Evolutionary conservation across 2,329 filamentous ascomycete species (phyloP), one percentile per base, ranked within the genome.

Genomic region (Colletotrichum tabaci): DNA sequence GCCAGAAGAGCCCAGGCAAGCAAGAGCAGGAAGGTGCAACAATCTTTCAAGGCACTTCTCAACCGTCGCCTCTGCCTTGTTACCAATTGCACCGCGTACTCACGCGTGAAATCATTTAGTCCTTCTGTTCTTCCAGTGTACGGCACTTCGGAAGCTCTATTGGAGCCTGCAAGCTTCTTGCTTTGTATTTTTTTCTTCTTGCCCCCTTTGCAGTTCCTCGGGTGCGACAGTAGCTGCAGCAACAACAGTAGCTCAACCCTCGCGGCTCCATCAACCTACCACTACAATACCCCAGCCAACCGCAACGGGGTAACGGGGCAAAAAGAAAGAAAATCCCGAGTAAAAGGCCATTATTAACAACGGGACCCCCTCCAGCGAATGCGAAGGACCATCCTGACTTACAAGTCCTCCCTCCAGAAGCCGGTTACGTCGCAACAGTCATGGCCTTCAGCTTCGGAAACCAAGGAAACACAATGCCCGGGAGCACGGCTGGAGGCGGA

Each of bases 391-490:
- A 61, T 66, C 63, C 58, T 82, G 77, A 81, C 78, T 61, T 68
- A 74, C 75, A 66, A 75, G 75, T 74, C 67, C 55, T 53, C 49
- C 57, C 67, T 72, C 70, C 70, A 44, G 42, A 66, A 73, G 79
- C 77, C 76, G 80, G 79, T 74, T 80, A 81, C 75, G 76, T 82
- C 76, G 78, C 79, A 75, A 80, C 80, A 79, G 79, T 80, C 74
- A 91, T 94, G 92, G 89, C 91, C 67, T 93, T 93, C 81, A 85
- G 87, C 80, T 91, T 91, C 80, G 84, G 81, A 73, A 87, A 82
- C 76, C 80, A 85, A 66, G 82, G 81, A 66, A 84, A 82, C 75
- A 81, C 80, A 79, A 81, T 84, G 79, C 80, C 82, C 73, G 83
- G 82, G 70, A 80, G 77, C 73, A 76, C 83, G 71, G 77, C 80